A percentile compares a stretch with the other conserved stretches of the same genome.
phyloP scores from a whole-genome alignment of 2,329 filamentous ascomycete genomes.

The Stachybotrys elegans region DNA sequence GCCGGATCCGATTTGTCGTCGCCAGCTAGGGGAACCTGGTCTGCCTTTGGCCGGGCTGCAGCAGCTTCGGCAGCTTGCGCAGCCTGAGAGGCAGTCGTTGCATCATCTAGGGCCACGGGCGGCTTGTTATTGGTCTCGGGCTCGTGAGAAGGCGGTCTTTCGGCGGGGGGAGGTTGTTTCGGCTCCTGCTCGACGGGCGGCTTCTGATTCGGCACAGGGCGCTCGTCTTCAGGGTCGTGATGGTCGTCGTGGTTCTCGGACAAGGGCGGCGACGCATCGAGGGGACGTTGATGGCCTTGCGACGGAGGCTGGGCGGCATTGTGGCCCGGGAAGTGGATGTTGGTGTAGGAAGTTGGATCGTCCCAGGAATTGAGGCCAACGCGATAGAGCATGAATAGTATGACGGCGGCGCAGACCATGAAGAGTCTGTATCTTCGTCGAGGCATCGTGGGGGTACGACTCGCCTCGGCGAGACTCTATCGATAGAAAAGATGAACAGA shows the following conservation, averaged over 20 bases:
- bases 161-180: neutral
- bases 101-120: neutral
- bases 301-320: slow-evolving; percentile 7
- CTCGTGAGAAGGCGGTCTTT: neutral
- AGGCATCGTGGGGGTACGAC: slow-evolving; percentile 38
- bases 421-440: slow-evolving; percentile 60
- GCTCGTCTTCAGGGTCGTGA: slow-evolving; percentile 6
- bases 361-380: slow-evolving; percentile 37
- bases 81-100: neutral
- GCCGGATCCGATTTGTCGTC: slow-evolving; percentile 2
- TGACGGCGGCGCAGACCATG: slow-evolving; percentile 47
- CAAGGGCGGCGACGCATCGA: slow-evolving; percentile 8
- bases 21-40: neutral
- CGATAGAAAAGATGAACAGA: too few relatives aligned
- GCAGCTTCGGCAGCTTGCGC: too few relatives aligned
- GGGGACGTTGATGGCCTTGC: slow-evolving; percentile 5
- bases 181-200: slow-evolving; percentile 3
- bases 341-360: slow-evolving; percentile 4
- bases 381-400: slow-evolving; percentile 51
- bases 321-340: neutral
- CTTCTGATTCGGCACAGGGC: neutral
- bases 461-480: slow-evolving; percentile 21
- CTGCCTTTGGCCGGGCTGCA: too few relatives aligned
- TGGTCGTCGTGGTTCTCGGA: slow-evolving; percentile 8
- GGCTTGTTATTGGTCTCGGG: neutral